Evolutionary conservation across 2,329 filamentous ascomycete species (phyloP), one percentile per base, ranked within the genome.

Genomic region (Botrytis fabae): DNA sequence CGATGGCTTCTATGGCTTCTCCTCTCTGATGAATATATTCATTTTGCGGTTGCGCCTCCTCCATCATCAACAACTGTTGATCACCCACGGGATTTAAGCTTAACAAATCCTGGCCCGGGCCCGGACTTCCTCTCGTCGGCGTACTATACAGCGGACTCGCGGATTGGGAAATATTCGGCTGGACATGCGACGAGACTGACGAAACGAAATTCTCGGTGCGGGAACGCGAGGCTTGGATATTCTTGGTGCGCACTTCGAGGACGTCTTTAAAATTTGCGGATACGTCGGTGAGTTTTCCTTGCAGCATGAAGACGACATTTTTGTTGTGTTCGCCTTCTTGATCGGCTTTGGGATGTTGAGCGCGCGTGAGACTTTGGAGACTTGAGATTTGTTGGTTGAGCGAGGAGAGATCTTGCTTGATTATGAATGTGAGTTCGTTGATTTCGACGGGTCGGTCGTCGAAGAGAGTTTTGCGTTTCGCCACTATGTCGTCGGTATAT

Each of bases 281-380:
- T 5, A 99, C 95, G 80, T 97, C 94, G 57, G 94, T 95, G 59
- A 98, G 86, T 80, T 96, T 96, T 75, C 94, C 93, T 83, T 98
- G 94, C 28, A 98, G 85, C 81, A 98, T 87, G 75, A 97, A 91
- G 4, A 98, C 93, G 46, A 98, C 96, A 80, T 98, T 98, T 83
- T 97, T 97, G 85, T 97, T 97, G 85, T 99, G 97, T 81, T 98
- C 95, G 78, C 94, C 94, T 82, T 97, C 94, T 81, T 98, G 95
- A 78, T 89, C 89, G 76, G 84, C 86, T 76, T 86, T 69, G 28
- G 93, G 92, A 78, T 95, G 92, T 82, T 95, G 91, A 74, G 93
- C 88, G 71, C 91, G 89, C 22, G 94, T 92, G 63, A 98, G 86
- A 10, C 87, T 84, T 81, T 97, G 93, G n/a, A 99, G 86, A 16